Percentiles rank a stretch among this genome's conserved stretches.
Evolutionary conservation across 208 protist genomes (phyloP).

Genomic region (Wallacemonas sp.): DNA sequence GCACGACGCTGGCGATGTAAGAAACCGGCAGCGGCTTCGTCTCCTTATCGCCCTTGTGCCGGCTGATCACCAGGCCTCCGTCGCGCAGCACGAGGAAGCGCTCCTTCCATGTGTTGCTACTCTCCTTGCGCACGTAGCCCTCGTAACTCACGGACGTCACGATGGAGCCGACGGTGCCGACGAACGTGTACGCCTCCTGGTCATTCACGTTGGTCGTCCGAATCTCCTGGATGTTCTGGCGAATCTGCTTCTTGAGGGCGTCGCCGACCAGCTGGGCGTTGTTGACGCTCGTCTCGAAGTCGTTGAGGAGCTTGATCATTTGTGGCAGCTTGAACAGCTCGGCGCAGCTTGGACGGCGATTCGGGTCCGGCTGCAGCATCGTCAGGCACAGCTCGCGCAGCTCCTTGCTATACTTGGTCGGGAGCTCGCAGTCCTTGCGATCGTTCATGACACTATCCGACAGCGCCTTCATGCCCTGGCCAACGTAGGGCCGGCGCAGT

Average conservation of each 20-base stretch:
- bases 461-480: conserved; percentile 69
- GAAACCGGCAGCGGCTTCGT: conserved; percentile 52
- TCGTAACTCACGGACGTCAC: conserved; percentile 38
- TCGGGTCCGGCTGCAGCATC: conserved; percentile 60
- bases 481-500: conserved; percentile 73
- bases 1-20: conserved; percentile 65
- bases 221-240: conserved; percentile 54
- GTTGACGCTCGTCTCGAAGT: conserved; percentile 56
- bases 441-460: conserved; percentile 61
- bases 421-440: conserved; percentile 61
- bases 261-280: conserved; percentile 45
- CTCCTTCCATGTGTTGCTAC: conserved; percentile 56
- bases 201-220: conserved; percentile 39
- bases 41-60: conserved; percentile 48
- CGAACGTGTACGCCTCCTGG: conserved; percentile 32
- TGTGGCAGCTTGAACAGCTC: conserved; percentile 56
- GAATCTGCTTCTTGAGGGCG: conserved; percentile 44
- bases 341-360: conserved; percentile 45
- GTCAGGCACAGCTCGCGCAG: conserved; percentile 61
- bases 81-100: conserved; percentile 57
- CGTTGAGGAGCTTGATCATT: conserved; percentile 54
- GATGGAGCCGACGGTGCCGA: conserved; percentile 44
- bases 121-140: conserved; percentile 57
- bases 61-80: conserved; percentile 48
- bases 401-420: conserved; percentile 52